Percentiles rank a stretch among this genome's conserved stretches.
Evolutionary conservation across 495 filamentous ascomycete species (phyloP).

Genomic region (Aspergillus bertholletiae): DNA sequence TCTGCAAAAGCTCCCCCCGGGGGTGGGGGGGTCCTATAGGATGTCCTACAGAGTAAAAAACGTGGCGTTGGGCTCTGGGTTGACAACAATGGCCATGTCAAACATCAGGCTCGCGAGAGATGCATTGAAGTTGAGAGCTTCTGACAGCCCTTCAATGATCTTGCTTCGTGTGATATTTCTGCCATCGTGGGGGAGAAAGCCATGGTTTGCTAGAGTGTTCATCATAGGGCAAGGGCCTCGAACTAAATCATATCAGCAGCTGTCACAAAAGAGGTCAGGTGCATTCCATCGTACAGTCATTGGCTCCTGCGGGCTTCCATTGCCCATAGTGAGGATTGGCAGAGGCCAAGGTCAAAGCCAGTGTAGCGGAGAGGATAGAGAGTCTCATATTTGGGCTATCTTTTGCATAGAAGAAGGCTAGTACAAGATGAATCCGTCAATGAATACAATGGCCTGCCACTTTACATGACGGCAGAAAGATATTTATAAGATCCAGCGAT

Average conservation of each 20-base stretch:
- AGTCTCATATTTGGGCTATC: constrained; percentile 1
- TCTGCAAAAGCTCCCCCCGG: background rate
- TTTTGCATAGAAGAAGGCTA: background rate
- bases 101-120: constrained; percentile 34
- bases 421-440: background rate
- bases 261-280: background rate
- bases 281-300: constrained; percentile 5
- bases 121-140: constrained; percentile 41
- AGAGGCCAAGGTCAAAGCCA: background rate
- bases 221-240: constrained; percentile 46
- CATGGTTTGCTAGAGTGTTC: constrained; percentile 56
- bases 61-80: constrained; percentile 48
- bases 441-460: background rate
- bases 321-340: constrained; percentile 1
- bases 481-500: background rate
- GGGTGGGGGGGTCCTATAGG: background rate
- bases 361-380: background rate
- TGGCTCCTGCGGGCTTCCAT: constrained; percentile 4
- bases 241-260: constrained; percentile 1
- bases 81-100: constrained; percentile 38
- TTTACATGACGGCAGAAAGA: background rate
- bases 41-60: constrained; percentile 35
- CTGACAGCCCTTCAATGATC: constrained; percentile 27
- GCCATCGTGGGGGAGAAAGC: constrained; percentile 52
- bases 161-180: constrained; percentile 19